Conservation (phyloP, 371 early-diverging fungal genomes). For the Syncephalastrum contaminatum region DNA sequence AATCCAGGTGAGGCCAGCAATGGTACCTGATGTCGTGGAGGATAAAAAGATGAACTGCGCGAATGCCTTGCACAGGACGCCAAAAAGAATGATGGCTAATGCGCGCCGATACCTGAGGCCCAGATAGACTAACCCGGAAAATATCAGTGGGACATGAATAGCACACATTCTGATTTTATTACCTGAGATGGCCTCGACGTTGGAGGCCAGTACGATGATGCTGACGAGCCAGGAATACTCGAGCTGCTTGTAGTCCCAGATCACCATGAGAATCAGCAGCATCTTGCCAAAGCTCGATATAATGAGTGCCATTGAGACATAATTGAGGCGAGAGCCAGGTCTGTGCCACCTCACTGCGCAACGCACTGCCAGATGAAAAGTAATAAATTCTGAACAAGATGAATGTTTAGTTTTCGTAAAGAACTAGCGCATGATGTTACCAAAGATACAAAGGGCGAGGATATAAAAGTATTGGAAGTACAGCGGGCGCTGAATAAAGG, state of each 20-base stretch:
- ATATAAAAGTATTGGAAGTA: slow-evolving; percentile 82
- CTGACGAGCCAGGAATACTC: slow-evolving; percentile 85
- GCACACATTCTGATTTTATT: slow-evolving; percentile 6
- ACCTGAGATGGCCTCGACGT: slow-evolving; percentile 85
- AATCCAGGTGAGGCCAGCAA: too few relatives aligned
- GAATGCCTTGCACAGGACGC: too few relatives aligned
- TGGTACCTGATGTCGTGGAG: too few relatives aligned
- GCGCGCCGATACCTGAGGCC: too few relatives aligned
- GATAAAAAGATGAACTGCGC: too few relatives aligned
- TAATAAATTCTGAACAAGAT: slow-evolving; percentile 38
- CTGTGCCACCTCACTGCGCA: slow-evolving; percentile 28
- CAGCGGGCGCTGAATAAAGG: slow-evolving; percentile 62
- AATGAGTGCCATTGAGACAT: slow-evolving; percentile 76
- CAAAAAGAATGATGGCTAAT: too few relatives aligned
- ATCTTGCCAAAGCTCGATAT: slow-evolving; percentile 91
- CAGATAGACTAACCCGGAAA: neutral
- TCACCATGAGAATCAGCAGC: slow-evolving; percentile 86
- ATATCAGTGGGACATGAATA: neutral
- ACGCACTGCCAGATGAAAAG: slow-evolving; percentile 45
- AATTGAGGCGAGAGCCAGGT: slow-evolving; percentile 48
- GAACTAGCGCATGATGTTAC: slow-evolving; percentile 24
- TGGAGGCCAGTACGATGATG: slow-evolving; percentile 78
- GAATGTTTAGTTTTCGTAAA: too few relatives aligned
- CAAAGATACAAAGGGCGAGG: slow-evolving; percentile 69
- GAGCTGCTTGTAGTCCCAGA: slow-evolving; percentile 89